Base-by-base conservation (phyloP, 2,329 filamentous ascomycete genomes). In the Aureobasidium sp. region DNA sequence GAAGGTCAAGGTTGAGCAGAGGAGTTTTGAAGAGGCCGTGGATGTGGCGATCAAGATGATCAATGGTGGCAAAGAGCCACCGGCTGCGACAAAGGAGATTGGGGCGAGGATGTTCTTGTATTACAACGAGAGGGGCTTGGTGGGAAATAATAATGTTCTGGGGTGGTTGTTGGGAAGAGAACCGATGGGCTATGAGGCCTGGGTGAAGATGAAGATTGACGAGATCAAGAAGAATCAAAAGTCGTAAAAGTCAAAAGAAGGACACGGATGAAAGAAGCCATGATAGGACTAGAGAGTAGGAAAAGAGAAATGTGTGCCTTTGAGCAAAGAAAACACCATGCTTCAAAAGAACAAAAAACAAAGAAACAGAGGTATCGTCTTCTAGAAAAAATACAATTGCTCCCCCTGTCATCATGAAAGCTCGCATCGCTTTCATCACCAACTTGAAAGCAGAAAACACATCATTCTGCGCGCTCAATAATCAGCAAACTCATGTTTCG, bases 61-160 rank as follows among this genome's bases (percentile, higher is more conserved):
- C 4, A 51, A 37, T 16, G 53, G 53, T 10, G 51, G 51, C 7
- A 45, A 30, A 11, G 52, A 54, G 14, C 54, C 55, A n/a, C 50
- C 38, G 1, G 29, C 16, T 3, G 11, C 27, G 32, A 56, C 38
- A 14, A 52, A 39, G 19, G 54, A 60, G 35, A 50, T 49, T 19
- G 29, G 41, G 2, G 40, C 47, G 38, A 54, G 58, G 49, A 53
- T 61, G 57, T 37, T 60, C 6, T 45, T 60, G 38, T 61, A 58
- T 37, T 62, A 62, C 49, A 59, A 60, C 16, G 47, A 39, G 30
- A 54, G 55, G 16, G 60, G 60, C 0, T 35, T 61, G 40, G 30
- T 60, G 2, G 60, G 60, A 6, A 62, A 58, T 32, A 32, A 50
- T n/a, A 60, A 59, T 35, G 56, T 58, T n/a, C 19, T 61, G 42